These are phyloP conservation scores for Chloranthus sessilifolius DNA, from an alignment of 164 flowering plant species.

Conservation along the genomic window DNA sequence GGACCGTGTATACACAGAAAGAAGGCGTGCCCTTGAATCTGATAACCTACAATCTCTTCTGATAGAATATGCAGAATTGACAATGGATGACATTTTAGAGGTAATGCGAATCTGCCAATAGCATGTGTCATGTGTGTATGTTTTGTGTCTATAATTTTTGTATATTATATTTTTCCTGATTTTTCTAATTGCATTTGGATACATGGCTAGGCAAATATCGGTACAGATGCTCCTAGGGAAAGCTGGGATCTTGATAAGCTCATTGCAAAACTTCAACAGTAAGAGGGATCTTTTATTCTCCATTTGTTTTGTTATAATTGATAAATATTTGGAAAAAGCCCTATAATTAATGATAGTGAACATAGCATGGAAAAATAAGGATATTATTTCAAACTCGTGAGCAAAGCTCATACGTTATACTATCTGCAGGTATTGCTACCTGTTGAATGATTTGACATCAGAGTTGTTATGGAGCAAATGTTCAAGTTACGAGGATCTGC, in stretches of 20 bases:
- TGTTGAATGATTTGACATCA: slow-evolving; percentile 81
- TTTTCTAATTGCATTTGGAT: background rate
- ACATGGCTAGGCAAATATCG: slow-evolving; percentile 75
- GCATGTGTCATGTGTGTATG: no score
- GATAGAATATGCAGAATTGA: slow-evolving; percentile 93
- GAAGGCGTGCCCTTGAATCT: slow-evolving; percentile 91
- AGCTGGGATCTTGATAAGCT: slow-evolving; percentile 96
- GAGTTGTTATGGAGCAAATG: slow-evolving; percentile 58
- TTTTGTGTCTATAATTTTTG: background rate
- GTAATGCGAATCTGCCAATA: no score
- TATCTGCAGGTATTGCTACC: slow-evolving; percentile 75
- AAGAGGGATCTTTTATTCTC: slow-evolving; percentile 23
- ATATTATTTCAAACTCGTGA: no score
- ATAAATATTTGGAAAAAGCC: background rate
- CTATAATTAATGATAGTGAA: background rate
- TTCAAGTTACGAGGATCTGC: slow-evolving; percentile 67
- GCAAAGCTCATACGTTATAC: no score
- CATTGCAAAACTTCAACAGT: slow-evolving; percentile 88
- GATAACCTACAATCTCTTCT: slow-evolving; percentile 79
- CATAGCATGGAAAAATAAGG: no score
- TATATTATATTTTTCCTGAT: background rate
- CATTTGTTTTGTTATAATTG: background rate
- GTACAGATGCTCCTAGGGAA: slow-evolving; percentile 75
- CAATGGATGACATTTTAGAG: slow-evolving; percentile 98
- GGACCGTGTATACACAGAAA: slow-evolving; percentile 94